Evolutionary conservation across 257 asterid genomes (phyloP), one percentile per base, ranked within the genome.

Genomic region (Voacanga thouarsii): DNA sequence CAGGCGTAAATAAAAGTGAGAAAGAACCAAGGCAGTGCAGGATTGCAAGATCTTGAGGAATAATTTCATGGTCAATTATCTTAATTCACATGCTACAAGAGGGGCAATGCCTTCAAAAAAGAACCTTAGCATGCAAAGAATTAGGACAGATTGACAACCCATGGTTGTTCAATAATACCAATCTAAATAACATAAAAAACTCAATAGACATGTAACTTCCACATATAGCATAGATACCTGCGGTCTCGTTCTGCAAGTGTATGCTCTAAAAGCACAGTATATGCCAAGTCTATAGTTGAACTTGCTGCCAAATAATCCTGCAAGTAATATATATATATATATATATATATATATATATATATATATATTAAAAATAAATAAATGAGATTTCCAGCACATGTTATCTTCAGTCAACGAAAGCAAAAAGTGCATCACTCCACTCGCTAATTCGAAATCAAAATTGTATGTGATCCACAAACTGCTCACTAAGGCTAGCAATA

Each of bases 181-280:
- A 53, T 11, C 41, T 26, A 37, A 39, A 2, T 9, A 60, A 60
- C 23, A 50, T 71, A 61, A 16, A 45, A 71, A 1, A 47, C 59
- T 43, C 67, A 26, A 33, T 4, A 59, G n/a, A 50, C n/a, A 9
- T 18, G 23, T 72, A 69, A 63, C 55, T 55, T 77, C 43, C 64
- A 37, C 37, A 30, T 67, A 70, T 39, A 41, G 72, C 75, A 51
- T 33, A 39, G 28, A 57, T 88, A 96, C 99, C 99, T 96, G 83
- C 99, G 96, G 47, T 96, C 99, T 78, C 97, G 86, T 88, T 96
- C 99, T 49, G 98, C 97, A 53, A 96, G 94, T 53, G 99, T 96
- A 89, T 96, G 98, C 72, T 96, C 99, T 82, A 96, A 87, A 79
- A 96, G 92, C 90, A 93, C 94, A 56, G 89, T 93, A 89, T 96